phyloP scores from a whole-genome alignment of 2,329 filamentous ascomycete genomes.

The Emmonsia crescens region DNA sequence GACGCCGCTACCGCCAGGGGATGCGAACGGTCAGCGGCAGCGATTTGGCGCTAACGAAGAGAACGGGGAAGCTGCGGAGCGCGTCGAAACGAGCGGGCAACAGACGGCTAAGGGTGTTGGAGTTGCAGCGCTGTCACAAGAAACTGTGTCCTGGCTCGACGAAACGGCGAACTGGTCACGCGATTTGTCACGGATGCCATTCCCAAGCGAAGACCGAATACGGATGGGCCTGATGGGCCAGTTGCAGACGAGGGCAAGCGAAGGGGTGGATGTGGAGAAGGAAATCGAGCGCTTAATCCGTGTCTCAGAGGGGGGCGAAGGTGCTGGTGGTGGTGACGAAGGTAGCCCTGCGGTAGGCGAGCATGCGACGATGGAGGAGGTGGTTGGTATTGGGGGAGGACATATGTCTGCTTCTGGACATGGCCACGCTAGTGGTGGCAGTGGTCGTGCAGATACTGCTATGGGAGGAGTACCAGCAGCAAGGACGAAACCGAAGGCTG shows the following conservation, averaged over 20 bases:
- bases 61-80: constrained; percentile 2
- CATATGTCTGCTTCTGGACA: constrained; percentile 19
- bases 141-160: constrained; percentile 32
- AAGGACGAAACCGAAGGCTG: constrained; percentile 27
- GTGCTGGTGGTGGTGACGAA: constrained; percentile 37
- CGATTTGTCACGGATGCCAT: constrained; percentile 33
- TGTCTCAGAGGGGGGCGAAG: constrained; percentile 48
- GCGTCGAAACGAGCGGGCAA: background rate
- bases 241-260: constrained; percentile 31
- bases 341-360: constrained; percentile 16
- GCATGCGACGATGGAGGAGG: constrained; percentile 18
- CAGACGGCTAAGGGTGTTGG: constrained; percentile 13
- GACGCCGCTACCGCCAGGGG: constrained; percentile 5
- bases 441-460: constrained; percentile 6
- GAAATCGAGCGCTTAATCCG: constrained; percentile 37
- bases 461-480: constrained; percentile 11
- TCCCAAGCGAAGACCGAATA: constrained; percentile 35
- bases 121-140: constrained; percentile 30
- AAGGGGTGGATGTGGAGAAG: constrained; percentile 50
- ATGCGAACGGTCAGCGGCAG: background rate
- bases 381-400: constrained; percentile 13
- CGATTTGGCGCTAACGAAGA: constrained; percentile 1
- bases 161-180: constrained; percentile 31
- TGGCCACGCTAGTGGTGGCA: background rate
- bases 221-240: constrained; percentile 37